Evolutionary conservation across 2,329 filamentous ascomycete species (phyloP), one percentile per base, ranked within the genome.

Genomic region (Curvularia lunata): DNA sequence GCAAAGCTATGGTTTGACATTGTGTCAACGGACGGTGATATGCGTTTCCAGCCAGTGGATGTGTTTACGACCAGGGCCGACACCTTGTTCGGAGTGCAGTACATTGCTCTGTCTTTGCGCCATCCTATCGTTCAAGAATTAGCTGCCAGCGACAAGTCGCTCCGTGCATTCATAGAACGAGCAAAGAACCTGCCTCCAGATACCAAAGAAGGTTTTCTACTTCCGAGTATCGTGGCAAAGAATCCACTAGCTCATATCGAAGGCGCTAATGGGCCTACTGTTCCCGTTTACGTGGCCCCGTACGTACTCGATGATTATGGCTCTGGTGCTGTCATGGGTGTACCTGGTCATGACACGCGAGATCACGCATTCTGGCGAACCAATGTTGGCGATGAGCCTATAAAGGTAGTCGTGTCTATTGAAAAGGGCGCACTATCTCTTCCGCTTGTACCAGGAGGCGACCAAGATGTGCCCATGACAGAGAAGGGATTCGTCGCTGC

Each of bases 241-340:
- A 77, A 77, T 21, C 75, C 75, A 5, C 55, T 94, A 16, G 72
- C 71, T 8, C 81, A 84, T 1, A 84, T 86, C 47, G 79, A 84
- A 38, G 80, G 83, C 6, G 73, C 78, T 1, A 32, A 45, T 1
- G 56, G 82, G n/a, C 78, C 80, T 1, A 83, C 85, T 70, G 67
- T 96, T 5, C 91, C 92, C 1, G 82, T 96, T 5, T 96, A 89
- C 69, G 89, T 91, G 21, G 91, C 92, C 9, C 88, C 91, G 0
- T 96, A 96, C 71, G 92, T 96, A 10, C 81, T 96, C 5, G 89
- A 89, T 25, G 90, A 92, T 70, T 95, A 96, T 66, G 91, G 92
- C 16, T 90, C 92, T 64, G 92, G 92, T 1, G 92, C 92, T 9
- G 89, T 96, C 1, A 96, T 97, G 92, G 92, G 92, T 42, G 92